A percentile compares a stretch with the other conserved stretches of the same genome.
Evolutionary conservation across 306 rosid genomes (phyloP).

Genomic region (Morella rubra): DNA sequence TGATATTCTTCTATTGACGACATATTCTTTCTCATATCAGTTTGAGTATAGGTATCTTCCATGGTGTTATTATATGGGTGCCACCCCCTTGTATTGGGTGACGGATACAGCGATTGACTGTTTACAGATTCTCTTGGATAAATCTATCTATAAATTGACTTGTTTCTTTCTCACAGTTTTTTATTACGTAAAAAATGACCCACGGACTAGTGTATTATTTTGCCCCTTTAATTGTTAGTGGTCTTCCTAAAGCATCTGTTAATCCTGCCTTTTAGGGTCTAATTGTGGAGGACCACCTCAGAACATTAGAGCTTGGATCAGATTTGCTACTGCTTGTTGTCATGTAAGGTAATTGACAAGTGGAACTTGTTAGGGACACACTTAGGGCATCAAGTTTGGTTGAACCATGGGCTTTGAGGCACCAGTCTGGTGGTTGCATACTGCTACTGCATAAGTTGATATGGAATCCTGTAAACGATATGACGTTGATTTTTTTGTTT

Average conservation of each 20-base stretch:
- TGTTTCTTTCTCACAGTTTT: neutral
- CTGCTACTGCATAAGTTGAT: slow-evolving; percentile 1
- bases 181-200: neutral
- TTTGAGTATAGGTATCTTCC: neutral
- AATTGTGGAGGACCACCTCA: slow-evolving; percentile 61
- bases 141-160: neutral
- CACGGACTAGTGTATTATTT: neutral
- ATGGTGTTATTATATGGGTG: neutral
- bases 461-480: slow-evolving; percentile 9
- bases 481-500: slow-evolving; percentile 16
- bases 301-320: slow-evolving; percentile 78
- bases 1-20: neutral
- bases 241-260: slow-evolving; percentile 27
- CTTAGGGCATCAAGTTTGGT: neutral
- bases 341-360: slow-evolving; percentile 50
- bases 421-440: slow-evolving; percentile 15
- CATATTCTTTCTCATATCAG: neutral
- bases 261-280: slow-evolving; percentile 52
- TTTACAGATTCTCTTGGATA: neutral
- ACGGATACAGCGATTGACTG: neutral
- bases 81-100: neutral
- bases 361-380: neutral
- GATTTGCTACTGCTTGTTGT: slow-evolving; percentile 59
- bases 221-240: neutral
- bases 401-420: neutral